Base-by-base conservation (phyloP, 352 stramenopile genomes). In the Pythium plurisporium region DNA sequence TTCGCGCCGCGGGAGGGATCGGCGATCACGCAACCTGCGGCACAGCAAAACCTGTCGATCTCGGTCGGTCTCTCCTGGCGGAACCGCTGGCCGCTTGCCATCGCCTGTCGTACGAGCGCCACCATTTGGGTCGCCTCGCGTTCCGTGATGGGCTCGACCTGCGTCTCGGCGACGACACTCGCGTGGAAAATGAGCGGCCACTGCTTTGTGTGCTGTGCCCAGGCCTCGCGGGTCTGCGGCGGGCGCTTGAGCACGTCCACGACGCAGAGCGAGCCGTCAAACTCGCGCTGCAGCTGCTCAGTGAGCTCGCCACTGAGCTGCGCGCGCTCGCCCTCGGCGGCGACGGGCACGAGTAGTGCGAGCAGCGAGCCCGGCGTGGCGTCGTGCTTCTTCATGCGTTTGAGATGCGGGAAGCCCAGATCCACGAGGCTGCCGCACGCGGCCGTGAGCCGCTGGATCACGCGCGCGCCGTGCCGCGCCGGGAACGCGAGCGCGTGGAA, bases 151-250 rank as follows among this genome's bases (percentile, higher is more conserved):
- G 67, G 67, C 40, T 82, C 67, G 25, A 59, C 58, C 27, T 62
- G 67, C 40, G 60, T 48, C 26, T 83, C 73, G 4, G 82, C 72
- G 14, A 54, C 47, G 25, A 88, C 74, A 42, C 79, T 89, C 17
- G 78, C 72, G 62, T 92, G 82, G 68, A 92, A 92, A 41, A 92
- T 87, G 11, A 92, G 59, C 31, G 82, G 82, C 82, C 82, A 92
- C 2, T 55, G 22, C 26, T 70, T 74, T n/a, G 82, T 88, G 62
- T 88, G 65, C 26, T 55, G 59, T 20, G 84, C 76, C 36, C 79
- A 92, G 19, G 74, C 48, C 45, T 88, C 78, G 27, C 79, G 79
- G 15, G 78, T 86, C 20, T 72, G 62, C 14, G 82, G 82, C 12
- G 68, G 66, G 3, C 59, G 40, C 58, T 83, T 88, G 54, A 90